A percentile compares a stretch with the other conserved stretches of the same genome.
Conservation (phyloP, 1,139 yeast genomes). For the Blastobotrys niveus region DNA sequence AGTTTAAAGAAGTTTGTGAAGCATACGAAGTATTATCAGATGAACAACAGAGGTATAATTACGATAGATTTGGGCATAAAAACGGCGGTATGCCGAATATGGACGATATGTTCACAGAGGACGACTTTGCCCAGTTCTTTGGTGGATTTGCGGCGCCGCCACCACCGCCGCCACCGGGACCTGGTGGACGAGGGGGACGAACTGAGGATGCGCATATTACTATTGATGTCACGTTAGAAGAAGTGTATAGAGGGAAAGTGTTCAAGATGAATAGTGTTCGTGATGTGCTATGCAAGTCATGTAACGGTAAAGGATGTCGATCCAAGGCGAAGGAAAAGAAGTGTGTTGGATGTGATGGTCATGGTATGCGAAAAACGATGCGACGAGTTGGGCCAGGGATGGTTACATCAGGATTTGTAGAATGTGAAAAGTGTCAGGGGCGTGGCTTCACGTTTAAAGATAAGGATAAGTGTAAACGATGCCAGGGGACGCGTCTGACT, state of each 20-base stretch:
- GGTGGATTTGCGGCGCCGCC: conserved; percentile 20
- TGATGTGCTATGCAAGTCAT: conserved; percentile 61
- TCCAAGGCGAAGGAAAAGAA: conserved; percentile 50
- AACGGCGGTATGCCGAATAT: conserved; percentile 28
- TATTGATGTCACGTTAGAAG: conserved; percentile 64
- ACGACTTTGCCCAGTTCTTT: conserved; percentile 72
- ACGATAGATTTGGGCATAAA: conserved; percentile 40
- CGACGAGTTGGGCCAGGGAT: conserved; percentile 73
- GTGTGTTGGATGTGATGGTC: conserved; percentile 71
- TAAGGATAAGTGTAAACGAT: conserved; percentile 73
- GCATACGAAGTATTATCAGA: conserved; percentile 75
- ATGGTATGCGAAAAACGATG: conserved; percentile 57
- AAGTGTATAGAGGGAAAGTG: conserved; percentile 74
- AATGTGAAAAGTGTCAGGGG: conserved; percentile 70
- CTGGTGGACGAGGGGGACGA: conserved; percentile 25
- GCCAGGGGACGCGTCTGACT: conserved; percentile 58
- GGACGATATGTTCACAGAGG: conserved; percentile 44
- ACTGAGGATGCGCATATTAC: conserved; percentile 67
- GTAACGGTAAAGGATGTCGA: conserved; percentile 71
- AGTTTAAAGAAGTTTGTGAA: conserved; percentile 68
- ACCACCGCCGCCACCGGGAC: too few species aligned
- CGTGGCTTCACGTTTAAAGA: conserved; percentile 55
- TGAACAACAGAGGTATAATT: conserved; percentile 47
- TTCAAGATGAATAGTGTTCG: conserved; percentile 71
- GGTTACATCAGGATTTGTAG: conserved; percentile 56